phyloP scores from a whole-genome alignment of 1,139 yeast genomes.

The Zygoascus meyerae region DNA sequence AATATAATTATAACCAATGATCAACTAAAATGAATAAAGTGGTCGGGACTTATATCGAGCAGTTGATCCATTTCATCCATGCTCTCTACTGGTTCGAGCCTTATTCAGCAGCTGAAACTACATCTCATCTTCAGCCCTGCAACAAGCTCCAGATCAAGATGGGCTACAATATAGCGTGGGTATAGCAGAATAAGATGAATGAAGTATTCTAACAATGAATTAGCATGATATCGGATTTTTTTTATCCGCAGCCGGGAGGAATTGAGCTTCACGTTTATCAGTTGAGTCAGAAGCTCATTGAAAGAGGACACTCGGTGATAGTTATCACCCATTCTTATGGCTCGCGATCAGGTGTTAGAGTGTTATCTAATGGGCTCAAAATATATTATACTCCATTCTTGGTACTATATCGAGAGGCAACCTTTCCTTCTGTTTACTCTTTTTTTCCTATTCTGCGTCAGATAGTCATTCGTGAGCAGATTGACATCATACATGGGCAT shows the following conservation, averaged over 20 bases:
- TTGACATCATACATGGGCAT: constrained; percentile 92
- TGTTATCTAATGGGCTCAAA: constrained; percentile 81
- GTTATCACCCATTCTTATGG: constrained; percentile 87
- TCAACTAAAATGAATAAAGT: too few relatives aligned
- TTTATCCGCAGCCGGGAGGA: constrained; percentile 98
- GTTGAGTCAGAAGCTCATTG: constrained; percentile 67
- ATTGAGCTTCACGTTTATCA: constrained; percentile 94
- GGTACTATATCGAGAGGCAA: constrained; percentile 72
- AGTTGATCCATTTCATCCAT: too few relatives aligned
- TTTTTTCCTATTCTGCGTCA: constrained; percentile 81
- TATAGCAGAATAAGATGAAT: constrained; percentile 5
- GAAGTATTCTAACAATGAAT: constrained; percentile 3
- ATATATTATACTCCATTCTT: constrained; percentile 86
- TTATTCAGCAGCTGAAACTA: too few relatives aligned
- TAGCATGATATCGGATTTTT: constrained; percentile 90
- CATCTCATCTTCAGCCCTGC: too few relatives aligned
- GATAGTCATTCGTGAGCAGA: constrained; percentile 75
- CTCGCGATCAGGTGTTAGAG: constrained; percentile 72
- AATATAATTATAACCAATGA: too few relatives aligned
- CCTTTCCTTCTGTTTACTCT: constrained; percentile 85
- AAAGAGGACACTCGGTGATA: constrained; percentile 85
- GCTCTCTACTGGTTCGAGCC: too few relatives aligned
- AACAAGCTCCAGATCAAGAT: constrained; percentile 15
- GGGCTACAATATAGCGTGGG: constrained; percentile 44
- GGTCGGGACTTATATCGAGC: too few relatives aligned